phyloP scores from a whole-genome alignment of 345 rosid species.

The Eutrema yunnanense region DNA sequence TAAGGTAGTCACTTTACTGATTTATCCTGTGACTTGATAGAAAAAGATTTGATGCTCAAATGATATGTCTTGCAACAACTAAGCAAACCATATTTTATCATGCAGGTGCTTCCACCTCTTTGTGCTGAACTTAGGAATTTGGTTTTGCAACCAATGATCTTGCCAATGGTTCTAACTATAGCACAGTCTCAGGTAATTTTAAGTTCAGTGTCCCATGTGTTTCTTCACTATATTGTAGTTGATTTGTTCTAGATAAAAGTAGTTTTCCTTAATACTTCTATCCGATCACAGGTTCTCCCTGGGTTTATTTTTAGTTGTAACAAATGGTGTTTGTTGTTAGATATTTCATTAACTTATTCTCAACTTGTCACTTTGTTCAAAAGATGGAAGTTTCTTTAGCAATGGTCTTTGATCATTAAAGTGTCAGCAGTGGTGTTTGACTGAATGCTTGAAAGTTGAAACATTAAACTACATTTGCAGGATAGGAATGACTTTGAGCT shows the following conservation, averaged over 20 bases:
- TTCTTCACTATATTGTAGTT: constrained; percentile 3
- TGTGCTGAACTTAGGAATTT: constrained; percentile 97
- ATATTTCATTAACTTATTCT: neutral
- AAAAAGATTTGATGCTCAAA: neutral
- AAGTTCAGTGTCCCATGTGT: neutral
- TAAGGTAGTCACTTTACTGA: constrained; percentile 53
- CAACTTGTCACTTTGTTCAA: neutral
- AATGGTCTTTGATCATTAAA: neutral
- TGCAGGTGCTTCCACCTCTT: constrained; percentile 95
- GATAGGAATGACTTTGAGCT: constrained; percentile 88
- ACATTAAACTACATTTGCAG: constrained; percentile 36
- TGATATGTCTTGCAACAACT: constrained; percentile 5
- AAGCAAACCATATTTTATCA: constrained; percentile 15
- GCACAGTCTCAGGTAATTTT: constrained; percentile 85
- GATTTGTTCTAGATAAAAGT: neutral
- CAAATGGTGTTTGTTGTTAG: neutral
- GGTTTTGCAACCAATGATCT: constrained; percentile 93
- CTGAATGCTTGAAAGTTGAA: neutral
- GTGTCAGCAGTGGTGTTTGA: neutral
- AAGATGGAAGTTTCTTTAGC: neutral
- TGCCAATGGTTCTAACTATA: constrained; percentile 94
- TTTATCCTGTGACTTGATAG: constrained; percentile 1
- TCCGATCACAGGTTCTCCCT: neutral
- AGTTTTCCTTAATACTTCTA: neutral
- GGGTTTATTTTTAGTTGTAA: neutral